Percentiles rank a stretch among this genome's conserved stretches.
Conservation (phyloP, 495 filamentous ascomycete genomes). For the Staphylotrichum tortipilum region DNA sequence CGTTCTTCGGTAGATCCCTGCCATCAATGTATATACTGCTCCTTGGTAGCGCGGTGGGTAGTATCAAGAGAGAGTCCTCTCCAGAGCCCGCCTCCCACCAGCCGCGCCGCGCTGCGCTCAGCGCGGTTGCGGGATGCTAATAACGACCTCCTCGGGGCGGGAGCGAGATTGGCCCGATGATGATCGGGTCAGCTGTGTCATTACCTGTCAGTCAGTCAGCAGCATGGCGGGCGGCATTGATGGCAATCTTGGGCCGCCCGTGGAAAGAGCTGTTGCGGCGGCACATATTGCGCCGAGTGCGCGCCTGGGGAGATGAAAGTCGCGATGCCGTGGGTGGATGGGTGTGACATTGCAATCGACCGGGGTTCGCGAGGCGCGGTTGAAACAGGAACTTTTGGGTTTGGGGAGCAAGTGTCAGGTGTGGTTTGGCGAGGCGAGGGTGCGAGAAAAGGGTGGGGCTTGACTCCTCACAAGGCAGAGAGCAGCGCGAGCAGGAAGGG, state of each 20-base stretch:
- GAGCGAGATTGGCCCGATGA: constrained; percentile 17
- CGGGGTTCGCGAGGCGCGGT: constrained; percentile 7
- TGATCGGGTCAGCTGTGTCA: constrained; percentile 11
- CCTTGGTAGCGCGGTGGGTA: no score
- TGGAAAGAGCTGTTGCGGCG: background rate
- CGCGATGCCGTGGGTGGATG: background rate
- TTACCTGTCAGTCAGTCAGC: no score
- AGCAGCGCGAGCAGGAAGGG: background rate
- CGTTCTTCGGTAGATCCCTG: no score
- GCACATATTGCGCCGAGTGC: constrained; percentile 3
- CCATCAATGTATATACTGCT: background rate
- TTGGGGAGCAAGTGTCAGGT: background rate
- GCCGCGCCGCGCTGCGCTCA: background rate
- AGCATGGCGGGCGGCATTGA: constrained; percentile 6
- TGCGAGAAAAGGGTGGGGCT: background rate
- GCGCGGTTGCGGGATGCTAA: background rate
- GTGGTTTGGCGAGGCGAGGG: background rate
- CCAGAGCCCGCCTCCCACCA: background rate
- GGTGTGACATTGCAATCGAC: constrained; percentile 19
- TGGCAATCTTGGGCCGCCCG: constrained; percentile 4
- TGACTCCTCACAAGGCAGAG: background rate
- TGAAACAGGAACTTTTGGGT: background rate
- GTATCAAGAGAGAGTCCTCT: no score
- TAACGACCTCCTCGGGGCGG: no score
- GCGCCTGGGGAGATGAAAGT: constrained; percentile 17